Evolutionary conservation across 345 rosid genomes (phyloP).

Genomic region (Erodium maritimum): DNA sequence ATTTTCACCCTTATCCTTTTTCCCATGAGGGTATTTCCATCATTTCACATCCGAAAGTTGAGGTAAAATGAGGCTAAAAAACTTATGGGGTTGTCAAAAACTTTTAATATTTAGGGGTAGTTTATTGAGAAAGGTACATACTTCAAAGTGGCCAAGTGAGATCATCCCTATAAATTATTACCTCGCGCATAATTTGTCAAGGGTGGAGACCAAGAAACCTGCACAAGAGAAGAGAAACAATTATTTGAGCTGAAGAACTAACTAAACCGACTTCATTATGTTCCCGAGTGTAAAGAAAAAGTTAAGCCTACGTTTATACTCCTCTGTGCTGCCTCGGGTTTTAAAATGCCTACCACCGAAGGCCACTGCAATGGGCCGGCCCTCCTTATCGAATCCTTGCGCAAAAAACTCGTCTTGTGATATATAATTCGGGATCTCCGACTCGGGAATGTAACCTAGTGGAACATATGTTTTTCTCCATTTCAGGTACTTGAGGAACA

Average conservation of each 20-base stretch:
- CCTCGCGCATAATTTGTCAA: no score
- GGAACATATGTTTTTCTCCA: constrained; percentile 56
- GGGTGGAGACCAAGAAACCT: no score
- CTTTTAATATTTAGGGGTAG: no score
- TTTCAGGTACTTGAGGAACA: constrained; percentile 57
- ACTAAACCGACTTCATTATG: neutral
- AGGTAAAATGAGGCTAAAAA: no score
- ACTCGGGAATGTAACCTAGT: constrained; percentile 37
- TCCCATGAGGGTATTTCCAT: no score
- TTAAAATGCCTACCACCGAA: constrained; percentile 58
- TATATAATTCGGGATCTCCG: constrained; percentile 46
- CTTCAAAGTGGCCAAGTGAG: no score
- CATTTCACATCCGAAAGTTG: no score
- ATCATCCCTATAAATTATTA: no score
- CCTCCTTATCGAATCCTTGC: constrained; percentile 66
- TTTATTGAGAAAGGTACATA: no score
- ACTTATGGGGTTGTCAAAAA: no score
- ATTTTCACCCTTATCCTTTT: no score
- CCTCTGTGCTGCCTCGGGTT: constrained; percentile 45
- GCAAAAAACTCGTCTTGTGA: constrained; percentile 54
- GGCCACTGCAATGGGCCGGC: constrained; percentile 47
- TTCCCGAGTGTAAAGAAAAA: neutral
- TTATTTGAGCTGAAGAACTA: no score
- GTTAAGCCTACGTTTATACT: constrained; percentile 59
- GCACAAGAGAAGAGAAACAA: constrained; percentile 5